Conservation (phyloP, 2,329 filamentous ascomycete species). For the Cercospora berteroae region DNA sequence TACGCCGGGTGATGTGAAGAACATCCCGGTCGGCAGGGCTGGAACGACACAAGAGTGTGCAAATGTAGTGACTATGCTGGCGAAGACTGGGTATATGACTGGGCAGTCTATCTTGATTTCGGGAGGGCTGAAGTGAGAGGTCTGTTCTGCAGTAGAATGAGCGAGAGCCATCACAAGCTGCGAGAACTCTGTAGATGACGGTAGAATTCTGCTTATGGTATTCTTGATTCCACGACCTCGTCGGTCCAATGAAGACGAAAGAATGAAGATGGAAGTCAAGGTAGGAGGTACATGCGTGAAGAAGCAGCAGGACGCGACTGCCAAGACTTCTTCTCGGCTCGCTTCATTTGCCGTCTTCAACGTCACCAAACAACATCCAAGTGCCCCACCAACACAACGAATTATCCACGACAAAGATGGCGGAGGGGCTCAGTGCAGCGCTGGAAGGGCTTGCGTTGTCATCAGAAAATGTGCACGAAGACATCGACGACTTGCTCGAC, state of each 20-base stretch:
- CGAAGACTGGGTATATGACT: slow-evolving; percentile 56
- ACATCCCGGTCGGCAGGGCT: slow-evolving; percentile 59
- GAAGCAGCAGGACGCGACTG: neutral
- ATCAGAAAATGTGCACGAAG: slow-evolving; percentile 23
- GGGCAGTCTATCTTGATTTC: slow-evolving; percentile 34
- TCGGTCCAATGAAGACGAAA: neutral
- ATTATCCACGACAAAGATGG: slow-evolving; percentile 19
- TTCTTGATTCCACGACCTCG: neutral
- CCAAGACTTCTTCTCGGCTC: neutral
- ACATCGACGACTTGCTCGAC: slow-evolving; percentile 61
- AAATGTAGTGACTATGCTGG: slow-evolving; percentile 61
- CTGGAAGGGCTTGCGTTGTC: slow-evolving; percentile 53
- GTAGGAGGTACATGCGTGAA: neutral
- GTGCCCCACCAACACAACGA: neutral
- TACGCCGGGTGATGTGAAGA: slow-evolving; percentile 56
- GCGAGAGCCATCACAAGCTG: neutral
- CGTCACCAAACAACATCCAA: slow-evolving; percentile 4
- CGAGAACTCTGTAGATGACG: neutral
- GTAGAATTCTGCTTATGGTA: neutral
- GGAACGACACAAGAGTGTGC: slow-evolving; percentile 60
- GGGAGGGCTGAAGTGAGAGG: slow-evolving; percentile 33
- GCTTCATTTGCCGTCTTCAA: slow-evolving; percentile 3
- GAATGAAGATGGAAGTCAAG: neutral
- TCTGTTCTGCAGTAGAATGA: neutral
- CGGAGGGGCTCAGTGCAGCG: slow-evolving; percentile 45